These are phyloP conservation scores for Sporormia fimetaria DNA, from an alignment of 495 filamentous ascomycete genomes.

Conservation along the genomic window DNA sequence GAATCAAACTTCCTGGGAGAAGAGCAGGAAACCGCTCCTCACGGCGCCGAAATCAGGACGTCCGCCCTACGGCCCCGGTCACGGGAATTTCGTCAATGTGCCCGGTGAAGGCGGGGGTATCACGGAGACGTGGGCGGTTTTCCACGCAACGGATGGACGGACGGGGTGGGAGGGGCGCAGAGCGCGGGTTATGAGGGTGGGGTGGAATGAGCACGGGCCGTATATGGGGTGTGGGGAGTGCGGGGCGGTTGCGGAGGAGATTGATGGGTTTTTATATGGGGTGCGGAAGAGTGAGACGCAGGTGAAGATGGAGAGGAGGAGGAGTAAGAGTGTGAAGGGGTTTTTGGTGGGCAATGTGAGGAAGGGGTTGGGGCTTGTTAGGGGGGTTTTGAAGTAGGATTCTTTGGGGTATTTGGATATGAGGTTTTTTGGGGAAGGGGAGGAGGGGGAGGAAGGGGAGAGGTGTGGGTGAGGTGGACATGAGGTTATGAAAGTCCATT, in stretches of 20 bases:
- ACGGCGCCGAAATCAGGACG: constrained; percentile 11
- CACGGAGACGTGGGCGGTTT: constrained; percentile 25
- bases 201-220: constrained; percentile 9
- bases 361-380: no score
- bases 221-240: constrained; percentile 16
- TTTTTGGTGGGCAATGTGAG: no score
- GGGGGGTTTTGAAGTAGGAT: no score
- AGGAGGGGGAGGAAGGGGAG: no score
- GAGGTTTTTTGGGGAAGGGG: no score
- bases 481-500: no score
- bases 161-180: constrained; percentile 29
- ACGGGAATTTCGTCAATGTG: constrained; percentile 27
- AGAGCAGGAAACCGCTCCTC: constrained; percentile 24
- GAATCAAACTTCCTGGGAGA: constrained; percentile 23
- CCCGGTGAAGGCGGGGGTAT: constrained; percentile 10
- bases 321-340: no score
- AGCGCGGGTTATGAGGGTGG: constrained; percentile 28
- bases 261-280: constrained; percentile 9
- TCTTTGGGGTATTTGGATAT: no score
- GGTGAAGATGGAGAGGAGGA: not conserved
- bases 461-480: no score
- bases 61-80: constrained; percentile 30
- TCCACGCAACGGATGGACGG: constrained; percentile 30
- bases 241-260: constrained; percentile 8
- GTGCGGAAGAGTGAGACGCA: not conserved